A percentile compares a stretch with the other conserved stretches of the same genome.
phyloP scores from a whole-genome alignment of 192 early-diverging fungal genomes.

The Coemansia aciculifera region DNA sequence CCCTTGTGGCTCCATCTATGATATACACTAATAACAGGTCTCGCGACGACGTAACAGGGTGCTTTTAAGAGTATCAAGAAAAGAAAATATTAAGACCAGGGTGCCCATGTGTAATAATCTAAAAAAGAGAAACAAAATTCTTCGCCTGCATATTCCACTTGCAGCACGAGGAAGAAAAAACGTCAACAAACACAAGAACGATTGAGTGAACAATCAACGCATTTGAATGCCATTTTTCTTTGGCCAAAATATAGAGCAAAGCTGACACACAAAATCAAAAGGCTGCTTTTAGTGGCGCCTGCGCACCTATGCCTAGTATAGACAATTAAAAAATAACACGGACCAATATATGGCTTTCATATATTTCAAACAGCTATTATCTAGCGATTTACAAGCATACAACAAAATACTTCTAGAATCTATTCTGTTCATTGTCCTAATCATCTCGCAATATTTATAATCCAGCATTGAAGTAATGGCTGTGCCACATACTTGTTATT shows the following conservation, averaged over 20 bases:
- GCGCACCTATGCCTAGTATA: background rate
- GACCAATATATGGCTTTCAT: background rate
- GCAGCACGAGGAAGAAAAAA: background rate
- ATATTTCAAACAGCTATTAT: background rate
- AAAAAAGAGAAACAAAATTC: background rate
- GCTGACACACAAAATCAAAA: constrained; percentile 10
- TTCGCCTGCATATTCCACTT: background rate
- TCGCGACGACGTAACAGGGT: background rate
- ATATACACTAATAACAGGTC: background rate
- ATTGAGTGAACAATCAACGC: background rate
- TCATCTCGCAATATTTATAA: background rate
- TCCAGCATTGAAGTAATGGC: background rate
- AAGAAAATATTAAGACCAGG: background rate
- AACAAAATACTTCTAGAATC: background rate
- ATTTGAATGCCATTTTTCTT: background rate
- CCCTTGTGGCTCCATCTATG: background rate
- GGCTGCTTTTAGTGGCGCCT: too few species aligned
- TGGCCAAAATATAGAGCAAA: constrained; percentile 7
- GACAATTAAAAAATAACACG: background rate
- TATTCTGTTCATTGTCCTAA: background rate
- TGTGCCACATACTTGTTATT: background rate
- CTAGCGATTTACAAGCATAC: background rate
- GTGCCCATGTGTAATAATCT: background rate
- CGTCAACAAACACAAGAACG: constrained; percentile 3
- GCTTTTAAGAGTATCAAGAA: background rate